Percentiles rank a stretch among this genome's conserved stretches.
These are phyloP conservation scores for Setaria viridis DNA, from an alignment of 202 grass and related monocot genomes.

Conservation along the genomic window DNA sequence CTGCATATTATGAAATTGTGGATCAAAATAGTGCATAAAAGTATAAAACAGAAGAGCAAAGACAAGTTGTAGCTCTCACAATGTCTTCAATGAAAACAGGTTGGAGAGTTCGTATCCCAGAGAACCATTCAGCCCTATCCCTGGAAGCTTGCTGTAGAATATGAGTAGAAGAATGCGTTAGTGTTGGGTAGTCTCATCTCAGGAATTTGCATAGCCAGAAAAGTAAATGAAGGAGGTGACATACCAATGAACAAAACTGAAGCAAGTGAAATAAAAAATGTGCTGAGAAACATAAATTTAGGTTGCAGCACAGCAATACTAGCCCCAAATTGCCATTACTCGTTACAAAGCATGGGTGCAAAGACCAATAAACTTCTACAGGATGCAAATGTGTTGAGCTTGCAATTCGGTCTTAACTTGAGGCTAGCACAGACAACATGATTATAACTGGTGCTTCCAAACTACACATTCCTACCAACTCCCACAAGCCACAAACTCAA, in stretches of 20 bases:
- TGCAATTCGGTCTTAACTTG: background rate
- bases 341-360: background rate
- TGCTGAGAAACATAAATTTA: constrained; percentile 17
- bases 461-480: constrained; percentile 33
- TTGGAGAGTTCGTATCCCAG: constrained; percentile 84
- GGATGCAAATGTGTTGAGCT: background rate
- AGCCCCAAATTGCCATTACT: background rate
- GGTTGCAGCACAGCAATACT: background rate
- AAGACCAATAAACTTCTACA: background rate
- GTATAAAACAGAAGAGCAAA: constrained; percentile 5
- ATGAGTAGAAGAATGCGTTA: constrained; percentile 12
- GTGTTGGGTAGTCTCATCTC: background rate
- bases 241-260: background rate
- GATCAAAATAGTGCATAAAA: constrained; percentile 24
- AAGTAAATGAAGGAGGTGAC: constrained; percentile 23
- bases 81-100: constrained; percentile 77
- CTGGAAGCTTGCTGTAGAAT: constrained; percentile 68
- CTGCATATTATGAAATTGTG: constrained; percentile 55
- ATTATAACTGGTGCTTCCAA: constrained; percentile 30
- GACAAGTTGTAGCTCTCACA: constrained; percentile 65
- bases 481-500: constrained; percentile 13
- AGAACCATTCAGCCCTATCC: constrained; percentile 72
- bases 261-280: background rate
- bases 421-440: constrained; percentile 3
- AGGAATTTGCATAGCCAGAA: constrained; percentile 17